Evolutionary conservation across 345 rosid species (phyloP).

Genomic region (Brassica juncea): DNA sequence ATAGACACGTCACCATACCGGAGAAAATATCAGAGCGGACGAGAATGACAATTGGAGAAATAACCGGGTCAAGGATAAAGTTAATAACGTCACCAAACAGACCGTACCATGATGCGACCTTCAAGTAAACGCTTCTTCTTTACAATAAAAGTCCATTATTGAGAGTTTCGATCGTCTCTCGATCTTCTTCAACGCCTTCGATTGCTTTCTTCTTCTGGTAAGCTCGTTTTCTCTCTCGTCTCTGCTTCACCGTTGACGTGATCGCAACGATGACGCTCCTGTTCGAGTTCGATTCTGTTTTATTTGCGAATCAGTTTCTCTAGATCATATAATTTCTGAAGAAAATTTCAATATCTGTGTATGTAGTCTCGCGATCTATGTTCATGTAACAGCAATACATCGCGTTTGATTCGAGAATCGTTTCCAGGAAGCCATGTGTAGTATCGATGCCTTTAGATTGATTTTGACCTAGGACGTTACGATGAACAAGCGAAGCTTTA

Average conservation of each 20-base stretch:
- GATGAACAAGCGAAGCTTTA: slow-evolving; percentile 8
- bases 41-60: not conserved
- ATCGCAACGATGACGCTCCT: slow-evolving; percentile 2
- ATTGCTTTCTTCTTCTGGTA: slow-evolving; percentile 26
- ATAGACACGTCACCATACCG: slow-evolving; percentile 12
- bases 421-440: not conserved
- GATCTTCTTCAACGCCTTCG: slow-evolving; percentile 14
- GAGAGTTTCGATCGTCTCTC: not conserved
- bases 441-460: slow-evolving; percentile 2
- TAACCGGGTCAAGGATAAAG: slow-evolving; percentile 31
- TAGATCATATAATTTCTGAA: not conserved
- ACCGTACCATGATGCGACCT: slow-evolving; percentile 22
- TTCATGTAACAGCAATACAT: not conserved
- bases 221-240: slow-evolving; percentile 18
- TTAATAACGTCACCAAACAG: slow-evolving; percentile 28
- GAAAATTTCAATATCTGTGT: not conserved
- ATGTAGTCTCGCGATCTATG: slow-evolving; percentile 16
- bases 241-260: slow-evolving; percentile 12
- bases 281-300: not conserved
- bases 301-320: slow-evolving; percentile 1
- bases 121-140: slow-evolving; percentile 37
- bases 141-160: slow-evolving; percentile 16
- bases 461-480: not conserved
- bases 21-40: not conserved
- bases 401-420: not conserved